Evolutionary conservation across 2,329 filamentous ascomycete species (phyloP), one percentile per base, ranked within the genome.

Genomic region (Elsinoe arachidis): DNA sequence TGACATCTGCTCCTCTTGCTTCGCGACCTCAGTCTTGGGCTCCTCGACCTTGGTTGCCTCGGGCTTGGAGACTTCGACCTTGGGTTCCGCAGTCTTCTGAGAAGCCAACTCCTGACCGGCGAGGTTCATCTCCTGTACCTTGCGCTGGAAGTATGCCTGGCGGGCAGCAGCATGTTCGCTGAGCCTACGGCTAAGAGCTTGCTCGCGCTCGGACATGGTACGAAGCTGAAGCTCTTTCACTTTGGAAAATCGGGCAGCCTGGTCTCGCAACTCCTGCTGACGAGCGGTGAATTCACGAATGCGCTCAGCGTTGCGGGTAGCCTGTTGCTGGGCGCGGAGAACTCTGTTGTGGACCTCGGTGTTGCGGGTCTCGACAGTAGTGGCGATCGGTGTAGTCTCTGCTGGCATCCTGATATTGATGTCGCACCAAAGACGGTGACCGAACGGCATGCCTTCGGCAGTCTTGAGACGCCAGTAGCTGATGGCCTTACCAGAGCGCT

Each of bases 381-480:
- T 6, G 11, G 33, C 23, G 23, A 21, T 12, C 2, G 49, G 49
- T 3, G 19, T 17, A 21, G 26, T 35, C 41, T 46, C 43, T 17
- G 21, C 46, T n/a, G 49, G 17, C 39, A 19, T 44, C 43, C 34
- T 57, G 58, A 96, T 89, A 53, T 83, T 81, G 61, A 99, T 83
- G 63, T 97, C 90, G 69, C 92, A 96, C 92, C 92, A 99, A 49
- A 99, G 78, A 67, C 90, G 88, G 75, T 96, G 88, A 38, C 93
- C 93, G 63, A 97, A 96, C 62, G 89, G 87, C 62, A 80, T 77
- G 21, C 91, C 91, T 58, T 89, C 84, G 6, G 84, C 79, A 59
- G 88, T 84, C 65, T 91, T 95, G 63, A 99, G 77, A 61, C 92
- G 90, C 93, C 93, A 99, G 80, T 96, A 96, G 1, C 93, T 97